Evolutionary conservation across 257 asterid species (phyloP), one percentile per base, ranked within the genome.

Genomic region (Nicotiana benthamiana): DNA sequence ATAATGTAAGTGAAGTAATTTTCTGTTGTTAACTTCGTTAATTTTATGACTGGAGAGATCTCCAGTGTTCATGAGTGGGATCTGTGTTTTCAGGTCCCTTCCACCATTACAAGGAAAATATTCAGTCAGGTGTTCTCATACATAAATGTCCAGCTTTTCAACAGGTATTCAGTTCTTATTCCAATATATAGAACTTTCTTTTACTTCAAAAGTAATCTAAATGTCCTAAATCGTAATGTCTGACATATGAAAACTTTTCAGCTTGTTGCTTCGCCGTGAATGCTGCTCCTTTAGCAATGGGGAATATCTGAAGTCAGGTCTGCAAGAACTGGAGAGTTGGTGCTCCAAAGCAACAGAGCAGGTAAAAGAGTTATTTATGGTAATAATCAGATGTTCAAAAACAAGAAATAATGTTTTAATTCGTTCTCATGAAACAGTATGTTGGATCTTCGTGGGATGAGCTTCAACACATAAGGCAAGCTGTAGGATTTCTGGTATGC

Each of bases 211-310:
- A 46, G 60, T 32, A 48, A 13, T 24, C 15, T 77, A 24, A 60
- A 43, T 57, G 4, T 22, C 16, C 61, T 26, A 26, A 16, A 8
- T 80, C 79, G 64, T 72, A 79, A 66, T 22, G 78, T 75, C 53
- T 64, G 51, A 48, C 13, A 54, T 83, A 27, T 54, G 28, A 62
- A 75, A 72, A 53, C 51, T 80, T 80, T 64, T 52, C 92, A 94
- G 98, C 89, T 89, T 94, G 85, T 84, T 94, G 87, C 97, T 93
- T 59, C 93, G 97, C 18, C 93, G 98, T 77, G 98, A 94, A 65
- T 94, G 98, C 89, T 94, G 98, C 90, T 94, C 98, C 80, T 91
- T 93, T 85, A 94, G 98, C 92, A 94, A 94, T 52, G 98, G 98
- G 8, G 98, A 94, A 82, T 93, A 91, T 67, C 96, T 94, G 61